phyloP scores from a whole-genome alignment of 352 stramenopile species.

The Globisporangium nagaii region DNA sequence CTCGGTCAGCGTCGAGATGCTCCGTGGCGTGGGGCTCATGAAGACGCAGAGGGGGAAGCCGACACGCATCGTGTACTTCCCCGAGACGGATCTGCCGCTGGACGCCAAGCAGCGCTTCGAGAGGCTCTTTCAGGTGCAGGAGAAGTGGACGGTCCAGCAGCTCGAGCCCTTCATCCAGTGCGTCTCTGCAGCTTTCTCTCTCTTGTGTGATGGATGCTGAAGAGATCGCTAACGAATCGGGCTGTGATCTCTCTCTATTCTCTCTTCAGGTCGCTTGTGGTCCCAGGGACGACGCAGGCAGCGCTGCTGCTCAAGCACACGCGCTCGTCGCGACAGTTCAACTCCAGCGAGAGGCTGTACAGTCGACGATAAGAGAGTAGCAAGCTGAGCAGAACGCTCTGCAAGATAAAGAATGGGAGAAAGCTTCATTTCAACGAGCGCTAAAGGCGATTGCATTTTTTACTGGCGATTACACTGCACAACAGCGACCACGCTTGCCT shows the following conservation, averaged over 20 bases:
- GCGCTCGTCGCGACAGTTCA: slow-evolving; percentile 69
- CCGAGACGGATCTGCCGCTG: slow-evolving; percentile 51
- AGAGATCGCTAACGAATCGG: slow-evolving; percentile 8
- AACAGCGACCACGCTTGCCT: too few relatives aligned
- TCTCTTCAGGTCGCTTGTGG: slow-evolving; percentile 48
- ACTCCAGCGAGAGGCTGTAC: slow-evolving; percentile 69
- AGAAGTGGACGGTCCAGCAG: slow-evolving; percentile 80
- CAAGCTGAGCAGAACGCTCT: not conserved
- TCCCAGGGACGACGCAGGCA: slow-evolving; percentile 58
- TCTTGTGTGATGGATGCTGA: not conserved
- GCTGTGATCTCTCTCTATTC: not conserved
- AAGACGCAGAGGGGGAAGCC: slow-evolving; percentile 38
- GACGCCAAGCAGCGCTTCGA: slow-evolving; percentile 77
- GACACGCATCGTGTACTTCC: slow-evolving; percentile 56
- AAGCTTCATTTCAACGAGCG: too few relatives aligned
- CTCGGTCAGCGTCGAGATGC: slow-evolving; percentile 52
- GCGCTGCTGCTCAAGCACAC: slow-evolving; percentile 76
- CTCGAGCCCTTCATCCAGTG: slow-evolving; percentile 82
- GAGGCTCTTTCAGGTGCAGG: slow-evolving; percentile 69
- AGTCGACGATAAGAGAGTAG: slow-evolving; percentile 24
- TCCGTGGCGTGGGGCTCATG: slow-evolving; percentile 54
- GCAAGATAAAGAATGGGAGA: not conserved
- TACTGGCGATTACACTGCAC: too few relatives aligned
- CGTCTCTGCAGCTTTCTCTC: slow-evolving; percentile 5
- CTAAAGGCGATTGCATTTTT: too few relatives aligned